A percentile compares a stretch with the other conserved stretches of the same genome.
These are phyloP conservation scores for Sclerotiophoma versabilis DNA, from an alignment of 2,329 filamentous ascomycete species.

Conservation along the genomic window DNA sequence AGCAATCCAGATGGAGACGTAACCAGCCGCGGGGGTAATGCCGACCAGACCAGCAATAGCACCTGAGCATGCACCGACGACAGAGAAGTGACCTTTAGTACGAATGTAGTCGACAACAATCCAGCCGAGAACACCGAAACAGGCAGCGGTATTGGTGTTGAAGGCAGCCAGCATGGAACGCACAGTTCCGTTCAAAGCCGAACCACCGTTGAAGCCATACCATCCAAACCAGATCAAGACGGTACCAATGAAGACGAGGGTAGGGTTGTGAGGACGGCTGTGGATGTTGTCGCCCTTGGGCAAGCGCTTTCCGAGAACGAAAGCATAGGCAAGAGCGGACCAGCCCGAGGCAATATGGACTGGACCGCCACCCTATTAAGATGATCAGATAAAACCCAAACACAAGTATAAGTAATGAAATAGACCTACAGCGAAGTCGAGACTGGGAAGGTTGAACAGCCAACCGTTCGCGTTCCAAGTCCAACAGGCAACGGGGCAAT, in stretches of 20 bases:
- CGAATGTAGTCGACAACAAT: slow-evolving; percentile 61
- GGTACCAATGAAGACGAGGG: slow-evolving; percentile 69
- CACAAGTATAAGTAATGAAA: not conserved
- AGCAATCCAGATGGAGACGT: slow-evolving; percentile 61
- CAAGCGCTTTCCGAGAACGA: slow-evolving; percentile 67
- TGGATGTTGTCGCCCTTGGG: slow-evolving; percentile 58
- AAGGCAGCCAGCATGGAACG: slow-evolving; percentile 64
- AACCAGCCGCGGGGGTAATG: slow-evolving; percentile 65
- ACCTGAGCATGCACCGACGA: slow-evolving; percentile 64
- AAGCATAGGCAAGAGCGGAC: slow-evolving; percentile 68
- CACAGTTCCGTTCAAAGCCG: slow-evolving; percentile 56
- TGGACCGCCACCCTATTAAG: slow-evolving; percentile 59
- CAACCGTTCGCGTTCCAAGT: slow-evolving; percentile 72
- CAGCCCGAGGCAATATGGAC: slow-evolving; percentile 71
- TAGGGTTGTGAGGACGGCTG: slow-evolving; percentile 67
- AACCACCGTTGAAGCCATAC: slow-evolving; percentile 67
- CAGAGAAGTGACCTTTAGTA: slow-evolving; percentile 60
- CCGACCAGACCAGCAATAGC: slow-evolving; percentile 67
- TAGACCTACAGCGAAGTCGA: slow-evolving; percentile 62
- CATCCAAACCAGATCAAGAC: slow-evolving; percentile 71
- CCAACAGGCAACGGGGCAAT: slow-evolving; percentile 70
- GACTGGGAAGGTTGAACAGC: slow-evolving; percentile 66
- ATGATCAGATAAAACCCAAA: not conserved
- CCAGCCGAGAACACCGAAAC: slow-evolving; percentile 63
- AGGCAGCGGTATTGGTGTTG: slow-evolving; percentile 65